Evolutionary conservation across 83 land plant genomes (phyloP), one percentile per base, ranked within the genome.

Genomic region (Larix sibirica): DNA sequence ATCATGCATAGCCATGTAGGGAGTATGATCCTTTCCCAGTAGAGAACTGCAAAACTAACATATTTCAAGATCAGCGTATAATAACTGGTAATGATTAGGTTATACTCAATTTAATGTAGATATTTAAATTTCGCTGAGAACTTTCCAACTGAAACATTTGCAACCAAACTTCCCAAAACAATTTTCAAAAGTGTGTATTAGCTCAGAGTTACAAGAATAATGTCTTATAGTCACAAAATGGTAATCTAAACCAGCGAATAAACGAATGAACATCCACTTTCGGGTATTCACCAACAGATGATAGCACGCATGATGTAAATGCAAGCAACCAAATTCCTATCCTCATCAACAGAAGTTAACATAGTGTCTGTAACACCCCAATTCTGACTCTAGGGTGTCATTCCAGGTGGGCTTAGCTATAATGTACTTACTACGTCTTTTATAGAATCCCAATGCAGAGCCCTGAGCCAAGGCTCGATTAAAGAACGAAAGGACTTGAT

Each of bases 1-100:
- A 76, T 82, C 82, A 83, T 86, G 84, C 84, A 83, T 79, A n/a
- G 81, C 83, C 54, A 20, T 26, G 17, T 75, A 62, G 50, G 18
- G 62, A 18, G 12, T 20, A 31, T 13, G 18, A 68, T 68, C 40
- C 73, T 68, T 68, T 68, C 73, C 73, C 42, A 13, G 42, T 68
- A 68, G 38, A 68, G 33, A 68, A 68, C 73, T 68, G 26, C 68
- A 78, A 8, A 50, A 36, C 4, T 77, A 82, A 81, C 68, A 66
- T 4, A 76, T 20, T 69, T 26, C 3, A 36, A 2, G 1, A 28
- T 69, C 44, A 69, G 47, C 5, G 18, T 69, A 4, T 36, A 69
- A 17, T 3, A 36, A 16, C 16, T 16, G 31, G 4, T 36, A 1
- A 69, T 33, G 21, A 18, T 69, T 14, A 33, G 69, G n/a, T 4